These are phyloP conservation scores for Neoascochyta sp. DNA, from an alignment of 2,329 filamentous ascomycete genomes.

Conservation along the genomic window DNA sequence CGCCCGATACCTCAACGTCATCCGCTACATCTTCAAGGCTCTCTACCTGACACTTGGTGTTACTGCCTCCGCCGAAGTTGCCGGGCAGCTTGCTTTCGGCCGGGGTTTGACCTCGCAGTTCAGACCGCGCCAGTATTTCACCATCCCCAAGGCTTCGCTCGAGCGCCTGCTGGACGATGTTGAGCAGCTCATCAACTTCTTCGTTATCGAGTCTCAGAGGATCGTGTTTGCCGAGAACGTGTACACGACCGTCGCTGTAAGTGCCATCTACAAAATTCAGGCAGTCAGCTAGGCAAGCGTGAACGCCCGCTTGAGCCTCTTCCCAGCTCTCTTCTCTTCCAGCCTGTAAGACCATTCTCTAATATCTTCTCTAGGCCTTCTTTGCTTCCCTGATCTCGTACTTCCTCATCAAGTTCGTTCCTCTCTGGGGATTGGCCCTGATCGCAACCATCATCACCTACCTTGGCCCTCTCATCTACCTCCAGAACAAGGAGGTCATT, in stretches of 20 bases:
- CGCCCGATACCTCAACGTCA: conserved; percentile 59
- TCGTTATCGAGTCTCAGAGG: conserved; percentile 65
- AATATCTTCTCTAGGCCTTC: conserved; percentile 51
- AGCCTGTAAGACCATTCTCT: no score
- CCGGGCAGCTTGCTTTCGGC: conserved; percentile 53
- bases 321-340: no score
- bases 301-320: no score
- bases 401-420: conserved; percentile 63
- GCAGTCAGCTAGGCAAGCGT: no score
- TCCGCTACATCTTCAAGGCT: conserved; percentile 60
- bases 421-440: conserved; percentile 61
- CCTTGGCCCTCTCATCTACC: conserved; percentile 60
- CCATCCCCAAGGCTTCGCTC: conserved; percentile 60
- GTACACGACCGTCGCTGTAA: conserved; percentile 56
- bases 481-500: conserved; percentile 62
- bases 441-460: conserved; percentile 56
- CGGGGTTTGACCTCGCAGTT: conserved; percentile 59
- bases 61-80: conserved; percentile 56
- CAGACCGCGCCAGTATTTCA: conserved; percentile 63
- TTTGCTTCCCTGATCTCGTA: conserved; percentile 57
- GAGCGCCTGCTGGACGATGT: conserved; percentile 60
- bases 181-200: conserved; percentile 64
- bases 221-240: conserved; percentile 65
- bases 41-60: conserved; percentile 58
- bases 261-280: no score